Evolutionary conservation across 176 grass and related monocot species (phyloP), one percentile per base, ranked within the genome.

Genomic region (Aegilops umbellulata): DNA sequence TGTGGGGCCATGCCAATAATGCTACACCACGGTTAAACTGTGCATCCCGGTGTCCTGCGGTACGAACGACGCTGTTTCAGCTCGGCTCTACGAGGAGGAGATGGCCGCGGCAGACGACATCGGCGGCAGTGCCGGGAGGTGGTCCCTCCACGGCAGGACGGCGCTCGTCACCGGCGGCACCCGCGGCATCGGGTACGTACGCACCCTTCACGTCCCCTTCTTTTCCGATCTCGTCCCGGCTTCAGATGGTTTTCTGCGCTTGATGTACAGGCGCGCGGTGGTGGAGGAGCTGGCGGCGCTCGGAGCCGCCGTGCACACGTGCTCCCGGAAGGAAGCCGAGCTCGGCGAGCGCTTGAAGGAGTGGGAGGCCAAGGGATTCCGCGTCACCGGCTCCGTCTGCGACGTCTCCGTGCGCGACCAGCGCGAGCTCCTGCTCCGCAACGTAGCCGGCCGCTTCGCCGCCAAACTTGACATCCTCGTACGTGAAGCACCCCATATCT

Each of bases 391-490:
- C 34, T 55, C 60, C 6, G 78, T 65, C 82, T 80, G 77, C 35
- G 82, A 81, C 32, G 39, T 90, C 83, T 62, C 62, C 13, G 25
- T 75, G n/a, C 71, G 19, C 6, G 78, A 73, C 3, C 69, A 84
- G 6, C 47, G 78, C 1, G 61, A 80, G 78, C 10, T 13, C 1
- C 79, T 90, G 69, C 74, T 86, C 20, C 66, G 5, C 55, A 24
- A 60, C 1, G 77, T 86, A 8, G 46, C 60, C n/a, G 53, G 10
- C 3, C 27, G 9, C 5, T 86, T 80, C 51, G 20, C 8, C 27
- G 77, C 66, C 55, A 51, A 73, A 27, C 77, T 86, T 0, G 55
- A 80, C 36, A 80, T 86, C 67, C 85, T 80, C 19, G 84, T 86
- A 79, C 29, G 15, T 25, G 7, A 58, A 58, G 4, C 68, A 39